Evolutionary conservation across 495 filamentous ascomycete genomes (phyloP), one percentile per base, ranked within the genome.

Genomic region (Aspergillus asperescens): DNA sequence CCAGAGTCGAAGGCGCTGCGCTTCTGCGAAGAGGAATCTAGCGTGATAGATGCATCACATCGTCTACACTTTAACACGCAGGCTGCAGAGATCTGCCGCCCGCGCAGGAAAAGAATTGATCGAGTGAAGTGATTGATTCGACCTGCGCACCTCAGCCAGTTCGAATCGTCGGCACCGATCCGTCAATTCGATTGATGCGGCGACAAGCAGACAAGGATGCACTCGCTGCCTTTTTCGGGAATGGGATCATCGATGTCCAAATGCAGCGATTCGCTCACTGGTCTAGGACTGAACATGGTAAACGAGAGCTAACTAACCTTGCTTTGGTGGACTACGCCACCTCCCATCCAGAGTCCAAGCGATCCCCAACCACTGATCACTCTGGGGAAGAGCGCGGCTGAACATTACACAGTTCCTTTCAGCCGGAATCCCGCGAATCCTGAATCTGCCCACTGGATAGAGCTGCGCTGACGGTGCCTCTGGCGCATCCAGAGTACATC

Each of bases 31-130:
- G 27, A 59, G 50, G 39, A 45, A 48, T 57, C 51, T 50, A 55
- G 60, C 40, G 56, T 32, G 56, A 35, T 58, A 46, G 65, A 68
- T 58, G 58, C 53, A 57, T 68, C 65, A 68, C 63, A 68, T 68
- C 58, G 31, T 48, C 59, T 52, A 55, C 31, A 27, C 49, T 54
- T 50, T 62, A 59, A 54, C 57, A 59, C 61, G 60, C 62, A 65
- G 56, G 48, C 50, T 45, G 48, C 52, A 58, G 52, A 64, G 23
- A 43, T 50, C 35, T 49, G 59, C 53, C 55, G 39, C 32, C 50
- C 59, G 38, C 49, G 32, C 48, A 29, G 23, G 24, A 44, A 47
- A 37, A 19, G 15, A 53, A 52, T 32, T 37, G 28, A 50, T 48
- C 47, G 46, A 57, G 49, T 40, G 45, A 43, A 19, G 34, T 23